phyloP scores from a whole-genome alignment of 495 filamentous ascomycete genomes.

The Penicillium dipodomyicola region DNA sequence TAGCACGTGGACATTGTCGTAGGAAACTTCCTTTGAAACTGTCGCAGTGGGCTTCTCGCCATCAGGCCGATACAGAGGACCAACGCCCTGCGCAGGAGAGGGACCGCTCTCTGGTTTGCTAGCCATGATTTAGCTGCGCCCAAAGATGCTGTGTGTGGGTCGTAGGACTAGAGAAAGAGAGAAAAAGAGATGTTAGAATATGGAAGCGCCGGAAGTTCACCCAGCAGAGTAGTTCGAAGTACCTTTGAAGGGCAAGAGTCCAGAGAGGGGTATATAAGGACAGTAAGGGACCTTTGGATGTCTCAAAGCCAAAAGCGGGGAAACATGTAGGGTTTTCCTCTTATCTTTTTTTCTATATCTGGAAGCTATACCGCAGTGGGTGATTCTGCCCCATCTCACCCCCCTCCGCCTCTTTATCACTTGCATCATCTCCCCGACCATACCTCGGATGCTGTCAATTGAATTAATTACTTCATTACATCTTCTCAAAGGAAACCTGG shows the following conservation, averaged over 20 bases:
- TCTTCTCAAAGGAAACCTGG: background rate
- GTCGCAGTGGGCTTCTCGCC: constrained; percentile 84
- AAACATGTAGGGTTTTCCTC: constrained; percentile 11
- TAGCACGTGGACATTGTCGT: constrained; percentile 85
- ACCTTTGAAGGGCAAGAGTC: background rate
- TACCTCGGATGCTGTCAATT: background rate
- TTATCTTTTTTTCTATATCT: constrained; percentile 7
- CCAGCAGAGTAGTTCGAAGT: background rate
- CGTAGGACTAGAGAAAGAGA: background rate
- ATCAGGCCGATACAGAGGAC: constrained; percentile 72
- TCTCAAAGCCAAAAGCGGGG: constrained; percentile 10
- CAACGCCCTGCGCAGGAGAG: constrained; percentile 69
- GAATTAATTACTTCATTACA: background rate
- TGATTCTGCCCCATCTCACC: constrained; percentile 13
- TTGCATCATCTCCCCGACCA: background rate
- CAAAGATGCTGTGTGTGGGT: background rate
- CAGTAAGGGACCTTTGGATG: constrained; percentile 2
- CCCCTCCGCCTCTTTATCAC: constrained; percentile 11
- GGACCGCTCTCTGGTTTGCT: constrained; percentile 30
- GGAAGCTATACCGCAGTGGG: constrained; percentile 13
- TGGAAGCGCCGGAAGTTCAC: background rate
- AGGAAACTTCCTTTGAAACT: constrained; percentile 77
- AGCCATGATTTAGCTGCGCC: constrained; percentile 21
- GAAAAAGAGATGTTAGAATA: background rate
- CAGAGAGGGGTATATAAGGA: constrained; percentile 5